Conservation (phyloP, 257 asterid species). For the Nemophila menziesii region DNA sequence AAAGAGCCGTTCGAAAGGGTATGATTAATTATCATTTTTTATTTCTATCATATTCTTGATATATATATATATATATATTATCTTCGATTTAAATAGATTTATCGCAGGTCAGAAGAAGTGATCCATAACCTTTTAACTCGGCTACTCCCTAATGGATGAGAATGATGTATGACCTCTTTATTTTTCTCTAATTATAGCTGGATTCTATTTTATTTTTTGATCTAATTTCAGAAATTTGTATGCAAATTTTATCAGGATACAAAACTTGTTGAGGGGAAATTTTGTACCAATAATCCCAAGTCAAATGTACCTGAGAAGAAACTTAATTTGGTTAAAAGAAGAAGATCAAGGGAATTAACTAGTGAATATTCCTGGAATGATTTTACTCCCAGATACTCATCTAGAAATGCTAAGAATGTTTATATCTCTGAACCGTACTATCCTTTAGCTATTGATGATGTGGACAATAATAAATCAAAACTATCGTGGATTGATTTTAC, state of each 20-base stretch:
- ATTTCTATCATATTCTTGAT: conserved; percentile 11
- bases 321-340: conserved; percentile 18
- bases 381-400: conserved; percentile 17
- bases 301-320: conserved; percentile 23
- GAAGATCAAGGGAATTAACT: conserved; percentile 9
- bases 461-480: too few species aligned
- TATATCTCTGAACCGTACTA: conserved; percentile 19
- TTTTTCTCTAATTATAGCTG: conserved; percentile 19
- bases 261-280: conserved; percentile 15
- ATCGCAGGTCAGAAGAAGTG: conserved; percentile 59
- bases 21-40: conserved; percentile 12
- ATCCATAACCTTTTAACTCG: conserved; percentile 42
- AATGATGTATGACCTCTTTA: conserved; percentile 27
- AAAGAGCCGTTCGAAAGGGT: conserved; percentile 41
- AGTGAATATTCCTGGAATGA: conserved; percentile 14
- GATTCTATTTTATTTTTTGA: background rate
- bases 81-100: conserved; percentile 14
- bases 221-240: too few species aligned
- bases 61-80: too few species aligned
- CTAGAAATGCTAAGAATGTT: conserved; percentile 21
- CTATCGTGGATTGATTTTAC: too few species aligned
- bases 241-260: conserved; percentile 23
- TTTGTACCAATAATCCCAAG: conserved; percentile 18
- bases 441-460: conserved; percentile 17
- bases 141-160: conserved; percentile 32